Conservation (phyloP, 352 stramenopile species). For the Pythium myriotylum region DNA sequence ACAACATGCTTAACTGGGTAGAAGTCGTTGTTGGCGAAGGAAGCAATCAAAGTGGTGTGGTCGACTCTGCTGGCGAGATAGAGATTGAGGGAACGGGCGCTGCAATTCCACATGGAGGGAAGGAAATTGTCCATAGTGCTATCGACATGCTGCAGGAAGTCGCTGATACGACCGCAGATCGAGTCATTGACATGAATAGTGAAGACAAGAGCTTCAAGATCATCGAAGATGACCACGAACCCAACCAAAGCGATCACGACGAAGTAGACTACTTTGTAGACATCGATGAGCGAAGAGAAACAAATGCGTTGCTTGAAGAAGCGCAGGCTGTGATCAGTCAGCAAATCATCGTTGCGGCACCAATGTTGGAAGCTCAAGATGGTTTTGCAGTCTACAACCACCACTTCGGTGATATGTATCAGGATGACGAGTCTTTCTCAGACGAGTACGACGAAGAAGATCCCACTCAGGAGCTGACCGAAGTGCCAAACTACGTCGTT, state of each 20-base stretch:
- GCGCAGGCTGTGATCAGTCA: conserved; percentile 33
- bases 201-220: too few relatives aligned
- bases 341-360: not conserved
- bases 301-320: conserved; percentile 44
- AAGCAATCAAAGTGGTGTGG: too few relatives aligned
- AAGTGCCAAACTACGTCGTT: not conserved
- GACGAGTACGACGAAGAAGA: not conserved
- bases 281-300: conserved; percentile 36
- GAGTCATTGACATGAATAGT: too few relatives aligned
- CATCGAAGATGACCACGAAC: not conserved
- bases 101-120: too few relatives aligned
- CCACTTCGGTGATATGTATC: not conserved
- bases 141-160: too few relatives aligned
- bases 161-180: too few relatives aligned
- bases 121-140: too few relatives aligned
- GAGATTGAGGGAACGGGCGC: too few relatives aligned
- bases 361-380: not conserved
- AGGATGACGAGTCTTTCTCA: not conserved
- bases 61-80: too few relatives aligned
- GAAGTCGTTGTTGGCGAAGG: too few relatives aligned
- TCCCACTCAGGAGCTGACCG: not conserved
- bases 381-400: not conserved
- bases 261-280: conserved; percentile 4
- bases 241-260: conserved; percentile 3
- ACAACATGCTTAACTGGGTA: too few relatives aligned